Evolutionary conservation across 345 rosid species (phyloP).

Genomic region (Capsella bursapastoris): DNA sequence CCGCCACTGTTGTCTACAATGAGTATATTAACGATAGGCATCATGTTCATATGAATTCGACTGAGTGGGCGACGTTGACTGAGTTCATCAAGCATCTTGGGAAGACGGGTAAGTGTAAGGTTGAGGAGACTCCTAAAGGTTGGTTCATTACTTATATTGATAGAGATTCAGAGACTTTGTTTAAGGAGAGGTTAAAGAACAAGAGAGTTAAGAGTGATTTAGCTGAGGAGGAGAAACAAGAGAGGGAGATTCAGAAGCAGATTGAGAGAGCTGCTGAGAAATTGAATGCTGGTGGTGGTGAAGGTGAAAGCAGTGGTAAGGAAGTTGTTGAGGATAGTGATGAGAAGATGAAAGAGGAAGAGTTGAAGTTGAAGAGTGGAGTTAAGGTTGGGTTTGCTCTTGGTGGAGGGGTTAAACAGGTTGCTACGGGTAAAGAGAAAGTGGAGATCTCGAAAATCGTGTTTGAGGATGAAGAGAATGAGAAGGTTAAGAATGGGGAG

Average conservation of each 20-base stretch:
- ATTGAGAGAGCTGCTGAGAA: conserved; percentile 77
- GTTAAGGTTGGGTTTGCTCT: conserved; percentile 78
- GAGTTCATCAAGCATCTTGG: conserved; percentile 89
- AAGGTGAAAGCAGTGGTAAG: conserved; percentile 39
- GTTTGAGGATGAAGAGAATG: conserved; percentile 60
- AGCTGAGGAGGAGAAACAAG: conserved; percentile 94
- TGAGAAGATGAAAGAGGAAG: conserved; percentile 44
- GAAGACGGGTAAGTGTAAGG: conserved; percentile 85
- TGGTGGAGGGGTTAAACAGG: conserved; percentile 46
- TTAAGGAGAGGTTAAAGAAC: conserved; percentile 84
- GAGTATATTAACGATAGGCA: conserved; percentile 89
- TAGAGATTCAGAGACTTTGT: conserved; percentile 78
- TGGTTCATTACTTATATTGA: conserved; percentile 96
- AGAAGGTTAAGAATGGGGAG: conserved; percentile 45
- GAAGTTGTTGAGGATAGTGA: conserved; percentile 13
- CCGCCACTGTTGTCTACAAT: conserved; percentile 95
- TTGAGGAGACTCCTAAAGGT: conserved; percentile 94
- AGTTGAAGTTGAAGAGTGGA: conserved; percentile 59
- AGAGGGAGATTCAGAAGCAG: conserved; percentile 77
- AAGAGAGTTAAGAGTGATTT: conserved; percentile 77
- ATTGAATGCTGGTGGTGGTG: conserved; percentile 28
- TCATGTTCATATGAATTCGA: conserved; percentile 93
- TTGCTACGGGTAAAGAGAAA: conserved; percentile 47
- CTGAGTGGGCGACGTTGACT: conserved; percentile 88
- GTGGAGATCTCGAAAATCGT: conserved; percentile 57